Base-by-base conservation (phyloP, 208 protist species). In the Crithidia mellificae region DNA sequence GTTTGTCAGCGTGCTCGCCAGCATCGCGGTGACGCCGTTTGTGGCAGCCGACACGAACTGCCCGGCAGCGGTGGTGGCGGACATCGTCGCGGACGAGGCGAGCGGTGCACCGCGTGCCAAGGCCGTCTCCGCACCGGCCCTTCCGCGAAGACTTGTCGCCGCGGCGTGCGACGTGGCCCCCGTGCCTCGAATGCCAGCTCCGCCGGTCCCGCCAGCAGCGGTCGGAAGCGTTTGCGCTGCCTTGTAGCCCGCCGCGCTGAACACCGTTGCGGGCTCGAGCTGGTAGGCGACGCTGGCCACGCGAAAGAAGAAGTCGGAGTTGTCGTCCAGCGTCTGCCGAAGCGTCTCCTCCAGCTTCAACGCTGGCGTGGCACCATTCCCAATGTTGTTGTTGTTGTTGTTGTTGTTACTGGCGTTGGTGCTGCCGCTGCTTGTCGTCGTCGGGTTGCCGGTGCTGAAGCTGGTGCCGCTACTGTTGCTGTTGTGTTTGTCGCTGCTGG, bases 271-370 rank as follows among this genome's bases (percentile, higher is more conserved):
- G 2, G 70, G 70, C 6, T 70, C 70, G 17, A 81, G 47, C 56
- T 81, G 62, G 54, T 81, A 77, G 11, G 68, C 54, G 27, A 76
- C 75, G 32, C 64, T 75, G n/a, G 75, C 70, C 27, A 81, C 55
- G 22, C 68, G 68, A 20, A 81, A 81, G 41, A 81, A 81, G 41
- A 81, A 71, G 32, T 68, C 63, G 7, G 74, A 80, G 58, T 67
- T 70, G 19, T 75, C 68, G 27, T 25, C 38, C n/a, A 75, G 46
- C 14, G 66, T 76, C 25, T 54, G 38, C 0, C 62, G 70, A 8
- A 76, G 54, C 20, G 70, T 55, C 22, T 74, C 58, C 29, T 70
- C 63, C 2, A 75, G 44, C 20, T 53, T 32, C 36, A 49, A n/a
- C 24, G 61, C 52, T 27, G 44, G 52, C 17, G 58, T 20, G 12